These are phyloP conservation scores for Phycomyces blakesleeanus DNA, from an alignment of 192 early-diverging fungal genomes.

Conservation along the genomic window DNA sequence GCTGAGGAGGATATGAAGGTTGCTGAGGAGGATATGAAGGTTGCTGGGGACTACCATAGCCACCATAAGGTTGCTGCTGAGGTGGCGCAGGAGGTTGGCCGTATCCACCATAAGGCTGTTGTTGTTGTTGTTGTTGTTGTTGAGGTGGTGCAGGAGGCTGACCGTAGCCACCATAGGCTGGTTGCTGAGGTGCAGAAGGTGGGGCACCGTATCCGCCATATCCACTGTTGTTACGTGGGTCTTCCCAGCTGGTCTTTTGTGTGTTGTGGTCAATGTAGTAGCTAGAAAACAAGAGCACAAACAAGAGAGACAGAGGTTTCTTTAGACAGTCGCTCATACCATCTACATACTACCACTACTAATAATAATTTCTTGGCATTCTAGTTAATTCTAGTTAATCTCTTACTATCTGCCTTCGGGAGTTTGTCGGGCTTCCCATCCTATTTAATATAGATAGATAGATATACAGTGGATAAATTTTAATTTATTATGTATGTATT, in stretches of 20 bases:
- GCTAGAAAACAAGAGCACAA: no score
- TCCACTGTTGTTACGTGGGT: conserved; percentile 12
- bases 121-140: no score
- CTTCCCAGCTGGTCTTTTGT: conserved; percentile 28
- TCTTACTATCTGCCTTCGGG: conserved; percentile 23
- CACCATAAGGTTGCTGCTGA: conserved; percentile 14
- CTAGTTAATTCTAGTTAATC: no score
- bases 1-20: background rate
- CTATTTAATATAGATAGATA: conserved; percentile 2
- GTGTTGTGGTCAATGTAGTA: conserved; percentile 30
- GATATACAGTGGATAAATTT: no score
- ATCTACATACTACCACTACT: no score
- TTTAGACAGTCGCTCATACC: no score
- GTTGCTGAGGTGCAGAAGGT: conserved; percentile 18
- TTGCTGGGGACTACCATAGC: conserved; percentile 5
- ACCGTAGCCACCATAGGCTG: conserved; percentile 7
- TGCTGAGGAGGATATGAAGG: background rate
- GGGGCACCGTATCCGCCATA: background rate
- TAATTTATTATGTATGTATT: no score
- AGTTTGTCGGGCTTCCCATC: conserved; percentile 22
- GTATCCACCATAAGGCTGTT: conserved; percentile 12
- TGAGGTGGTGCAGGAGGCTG: conserved; percentile 17
- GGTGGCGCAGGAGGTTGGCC: conserved; percentile 14
- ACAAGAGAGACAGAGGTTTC: no score
- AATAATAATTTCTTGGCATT: background rate